Base-by-base conservation (phyloP, 208 protist species). In the Leishmania aethiopica region DNA sequence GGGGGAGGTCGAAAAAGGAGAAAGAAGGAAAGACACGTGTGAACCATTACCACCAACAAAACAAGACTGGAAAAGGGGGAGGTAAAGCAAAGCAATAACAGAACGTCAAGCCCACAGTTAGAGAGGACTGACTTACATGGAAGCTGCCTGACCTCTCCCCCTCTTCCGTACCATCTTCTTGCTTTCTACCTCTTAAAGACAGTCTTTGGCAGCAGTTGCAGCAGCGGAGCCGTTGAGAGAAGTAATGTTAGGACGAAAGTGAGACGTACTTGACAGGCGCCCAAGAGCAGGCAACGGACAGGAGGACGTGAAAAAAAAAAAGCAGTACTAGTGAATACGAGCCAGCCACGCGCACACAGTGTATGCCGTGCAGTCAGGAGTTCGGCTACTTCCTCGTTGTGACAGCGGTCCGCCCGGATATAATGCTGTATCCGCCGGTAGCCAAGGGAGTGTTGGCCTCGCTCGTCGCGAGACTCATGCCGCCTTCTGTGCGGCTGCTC, bases 401-500 rank as follows among this genome's bases (percentile, higher is more conserved):
- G 1, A 66, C 53, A 47, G 53, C 57, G 22, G 57, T 28, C 35
- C 55, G 47, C 28, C 59, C 25, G 3, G 59, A 72, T 32, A 62
- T 42, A 64, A 55, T 64, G 45, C 37, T 35, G 80, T 86, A 79
- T 22, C 51, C 76, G 37, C 78, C 80, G 37, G 79, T 73, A 32
- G 71, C 76, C 35, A 87, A 75, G 17, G 79, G 87, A 35, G 82
- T 90, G 77, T 84, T 84, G 3, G 71, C 79, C 37, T 70, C 78
- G 55, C 80, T 92, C 11, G 84, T 86, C 2, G 55, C 77, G 32
- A 86, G 49, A 37, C 84, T 86, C 32, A 80, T 74, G 13, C 81
- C 80, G 47, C 77, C 84, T 4, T 85, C 81, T 13, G 84, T 84
- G 84, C 84, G 86, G 82, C 80, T 86, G 49, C 84, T 86, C 32